Evolutionary conservation across 2,329 filamentous ascomycete species (phyloP).

Genomic region (Penicillium thymicola): DNA sequence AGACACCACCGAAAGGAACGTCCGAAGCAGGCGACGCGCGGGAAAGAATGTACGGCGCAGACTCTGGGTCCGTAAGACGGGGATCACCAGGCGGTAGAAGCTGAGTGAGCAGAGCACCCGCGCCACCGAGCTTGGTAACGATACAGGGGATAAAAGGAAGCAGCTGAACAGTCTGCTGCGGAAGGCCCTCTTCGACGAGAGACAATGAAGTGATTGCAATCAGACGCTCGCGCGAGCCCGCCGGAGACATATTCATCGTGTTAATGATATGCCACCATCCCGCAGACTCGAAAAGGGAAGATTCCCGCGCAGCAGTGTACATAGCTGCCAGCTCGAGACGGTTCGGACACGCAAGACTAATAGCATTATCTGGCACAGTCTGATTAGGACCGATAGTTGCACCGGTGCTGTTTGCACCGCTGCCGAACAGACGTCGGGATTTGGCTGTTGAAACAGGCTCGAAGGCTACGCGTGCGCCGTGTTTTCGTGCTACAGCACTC

Average conservation of each 20-base stretch:
- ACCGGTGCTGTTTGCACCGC: conserved; percentile 14
- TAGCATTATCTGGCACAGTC: conserved; percentile 59
- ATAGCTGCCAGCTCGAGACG: conserved; percentile 76
- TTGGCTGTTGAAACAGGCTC: conserved; percentile 88
- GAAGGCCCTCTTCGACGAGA: conserved; percentile 76
- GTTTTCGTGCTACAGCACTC: conserved; percentile 58
- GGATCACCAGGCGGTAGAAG: conserved; percentile 67
- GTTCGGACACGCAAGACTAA: conserved; percentile 80
- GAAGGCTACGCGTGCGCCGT: conserved; percentile 65
- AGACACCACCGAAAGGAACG: conserved; percentile 70
- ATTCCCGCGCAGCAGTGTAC: conserved; percentile 65
- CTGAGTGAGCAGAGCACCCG: conserved; percentile 72
- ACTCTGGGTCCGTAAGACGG: conserved; percentile 60
- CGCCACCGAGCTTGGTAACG: conserved; percentile 74
- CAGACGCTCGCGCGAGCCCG: conserved; percentile 68
- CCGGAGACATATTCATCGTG: conserved; percentile 66
- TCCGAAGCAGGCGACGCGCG: conserved; percentile 53
- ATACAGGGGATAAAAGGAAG: conserved; percentile 85
- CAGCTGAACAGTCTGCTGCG: conserved; percentile 78
- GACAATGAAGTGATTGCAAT: conserved; percentile 62
- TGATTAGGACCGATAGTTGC: conserved; percentile 32
- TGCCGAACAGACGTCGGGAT: conserved; percentile 63
- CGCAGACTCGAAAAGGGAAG: conserved; percentile 64
- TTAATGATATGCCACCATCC: conserved; percentile 81
- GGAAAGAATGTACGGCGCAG: conserved; percentile 68